Conservation (phyloP, 331 rosid genomes). For the Spiraea crenata region DNA sequence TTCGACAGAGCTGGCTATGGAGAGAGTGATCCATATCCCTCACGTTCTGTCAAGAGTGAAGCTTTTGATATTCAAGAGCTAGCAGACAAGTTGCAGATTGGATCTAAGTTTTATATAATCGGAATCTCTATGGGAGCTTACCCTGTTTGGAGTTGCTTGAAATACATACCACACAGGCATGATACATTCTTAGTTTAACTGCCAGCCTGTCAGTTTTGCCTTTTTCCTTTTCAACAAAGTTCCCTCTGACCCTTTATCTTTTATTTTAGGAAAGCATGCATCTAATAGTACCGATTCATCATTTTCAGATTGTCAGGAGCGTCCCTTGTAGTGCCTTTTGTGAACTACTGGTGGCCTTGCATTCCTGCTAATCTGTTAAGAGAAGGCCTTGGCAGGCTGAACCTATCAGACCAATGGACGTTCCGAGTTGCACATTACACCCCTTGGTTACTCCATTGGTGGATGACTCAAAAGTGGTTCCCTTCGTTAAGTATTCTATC, state of each 20-base stretch:
- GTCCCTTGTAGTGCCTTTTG: constrained; percentile 67
- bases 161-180: constrained; percentile 77
- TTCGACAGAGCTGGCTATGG: constrained; percentile 92
- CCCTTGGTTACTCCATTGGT: constrained; percentile 79
- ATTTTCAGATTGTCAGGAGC: constrained; percentile 69
- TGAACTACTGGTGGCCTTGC: constrained; percentile 71
- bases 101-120: constrained; percentile 56
- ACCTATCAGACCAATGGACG: constrained; percentile 37
- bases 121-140: constrained; percentile 74
- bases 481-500: constrained; percentile 39
- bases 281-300: constrained; percentile 8
- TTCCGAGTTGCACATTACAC: constrained; percentile 56
- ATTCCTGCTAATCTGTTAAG: constrained; percentile 41
- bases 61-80: constrained; percentile 80
- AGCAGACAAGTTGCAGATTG: constrained; percentile 62
- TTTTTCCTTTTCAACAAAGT: neutral
- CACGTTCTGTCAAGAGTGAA: constrained; percentile 71
- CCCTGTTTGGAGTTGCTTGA: constrained; percentile 68
- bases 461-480: constrained; percentile 80
- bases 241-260: neutral
- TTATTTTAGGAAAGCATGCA: constrained; percentile 2
- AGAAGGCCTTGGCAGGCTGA: constrained; percentile 40
- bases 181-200: constrained; percentile 4
- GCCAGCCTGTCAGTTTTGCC: neutral
- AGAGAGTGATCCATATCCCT: constrained; percentile 82